These are phyloP conservation scores for Hymenoscyphus occultus DNA, from an alignment of 2,329 filamentous ascomycete species.

Conservation along the genomic window DNA sequence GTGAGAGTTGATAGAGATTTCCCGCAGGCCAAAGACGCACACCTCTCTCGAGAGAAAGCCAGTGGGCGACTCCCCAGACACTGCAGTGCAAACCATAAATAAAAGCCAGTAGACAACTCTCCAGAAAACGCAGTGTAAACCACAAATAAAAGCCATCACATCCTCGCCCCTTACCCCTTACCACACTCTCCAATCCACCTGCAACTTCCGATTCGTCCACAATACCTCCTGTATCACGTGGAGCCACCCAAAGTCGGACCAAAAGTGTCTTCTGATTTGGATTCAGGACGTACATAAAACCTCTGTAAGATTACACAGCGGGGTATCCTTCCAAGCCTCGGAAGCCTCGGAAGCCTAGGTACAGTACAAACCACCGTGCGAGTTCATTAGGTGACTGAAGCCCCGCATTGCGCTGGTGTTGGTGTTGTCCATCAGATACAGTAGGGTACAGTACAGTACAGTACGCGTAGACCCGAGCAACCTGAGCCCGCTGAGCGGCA, in stretches of 20 bases:
- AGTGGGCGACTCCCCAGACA: neutral
- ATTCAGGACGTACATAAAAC: neutral
- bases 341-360: neutral
- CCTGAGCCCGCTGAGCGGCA: too few relatives aligned
- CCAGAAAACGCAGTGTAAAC: neutral
- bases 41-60: neutral
- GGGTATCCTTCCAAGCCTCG: neutral
- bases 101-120: neutral
- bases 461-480: too few relatives aligned
- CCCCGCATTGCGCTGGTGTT: slow-evolving; percentile 2
- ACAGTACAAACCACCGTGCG: neutral
- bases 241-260: neutral
- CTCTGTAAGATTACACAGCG: neutral
- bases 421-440: neutral
- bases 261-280: neutral
- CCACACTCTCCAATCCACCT: too few relatives aligned
- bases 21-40: slow-evolving; percentile 1
- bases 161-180: neutral
- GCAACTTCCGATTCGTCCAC: neutral
- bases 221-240: slow-evolving; percentile 1
- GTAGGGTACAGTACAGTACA: too few relatives aligned
- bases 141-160: neutral
- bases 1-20: neutral
- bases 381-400: neutral
- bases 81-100: neutral